Base-by-base conservation (phyloP, 2,329 filamentous ascomycete genomes). In the Aspergillus sp. region DNA sequence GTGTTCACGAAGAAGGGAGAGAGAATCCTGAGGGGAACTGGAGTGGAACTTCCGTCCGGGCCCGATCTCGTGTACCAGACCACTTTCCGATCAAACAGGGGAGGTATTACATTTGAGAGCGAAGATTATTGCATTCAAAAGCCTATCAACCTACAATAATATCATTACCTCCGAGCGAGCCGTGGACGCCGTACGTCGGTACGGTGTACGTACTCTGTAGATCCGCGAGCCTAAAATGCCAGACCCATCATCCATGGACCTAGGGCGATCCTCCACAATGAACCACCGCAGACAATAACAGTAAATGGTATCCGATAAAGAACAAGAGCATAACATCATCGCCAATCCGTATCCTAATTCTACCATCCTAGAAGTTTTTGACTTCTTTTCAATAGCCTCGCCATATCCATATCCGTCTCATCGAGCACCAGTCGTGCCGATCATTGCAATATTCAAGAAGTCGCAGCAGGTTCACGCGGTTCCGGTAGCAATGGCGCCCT, bases 401-500 rank as follows among this genome's bases (percentile, higher is more conserved):
- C 27, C 27, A 31, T 31, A 11, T 31, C 9, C 27, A 31, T 31
- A 31, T 31, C 27, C 27, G 27, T 31, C 27, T 31, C 27, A 9
- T 31, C 9, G 9, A 31, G 27, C 9, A 8, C 27, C 2, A 27
- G 3, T 8, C 8, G 24, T 3, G 3, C 24, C 24, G 11, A 17
- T 33, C 27, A 19, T 17, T 33, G 12, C n/a, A 35, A n/a, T 9
- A 23, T 6, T 21, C 21, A 45, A 37, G 52, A 40, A 12, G 21
- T 37, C 17, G 51, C 23, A 15, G 46, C 40, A 17, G 46, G 53
- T 6, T 7, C 44, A 24, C 53, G 37, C 11, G 52, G 57, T 37
- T 80, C 77, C 31, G 79, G 75, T 59, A 85, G 73, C 69, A 85
- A 66, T 3, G 83, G 83, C 56, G 81, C 77, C 52, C 82, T 73